These are phyloP conservation scores for Lipomyces yamanashiensis DNA, from an alignment of 805 yeast species.

Conservation along the genomic window DNA sequence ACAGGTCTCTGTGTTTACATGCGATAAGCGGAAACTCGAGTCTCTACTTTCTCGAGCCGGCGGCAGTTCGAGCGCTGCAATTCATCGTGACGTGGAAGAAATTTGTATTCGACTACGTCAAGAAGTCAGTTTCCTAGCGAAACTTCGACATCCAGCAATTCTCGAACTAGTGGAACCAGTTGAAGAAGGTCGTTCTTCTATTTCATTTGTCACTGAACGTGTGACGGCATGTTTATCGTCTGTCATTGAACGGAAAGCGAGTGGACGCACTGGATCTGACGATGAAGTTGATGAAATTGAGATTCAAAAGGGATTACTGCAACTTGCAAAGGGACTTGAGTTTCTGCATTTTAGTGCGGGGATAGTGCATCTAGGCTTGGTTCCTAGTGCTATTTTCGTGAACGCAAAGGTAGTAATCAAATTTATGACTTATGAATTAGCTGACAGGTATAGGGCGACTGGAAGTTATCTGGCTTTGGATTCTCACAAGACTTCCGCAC, in stretches of 20 bases:
- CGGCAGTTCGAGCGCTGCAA: constrained; percentile 55
- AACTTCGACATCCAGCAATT: constrained; percentile 87
- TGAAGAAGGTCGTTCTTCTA: constrained; percentile 79
- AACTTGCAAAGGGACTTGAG: constrained; percentile 74
- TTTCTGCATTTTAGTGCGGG: constrained; percentile 81
- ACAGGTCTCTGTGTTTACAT: constrained; percentile 79
- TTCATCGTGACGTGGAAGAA: constrained; percentile 59
- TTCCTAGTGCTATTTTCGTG: constrained; percentile 76
- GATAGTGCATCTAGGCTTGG: constrained; percentile 74
- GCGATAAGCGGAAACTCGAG: constrained; percentile 80
- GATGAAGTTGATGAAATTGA: constrained; percentile 59
- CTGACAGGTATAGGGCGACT: constrained; percentile 67
- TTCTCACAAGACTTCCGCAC: constrained; percentile 51
- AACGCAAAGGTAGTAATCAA: constrained; percentile 52
- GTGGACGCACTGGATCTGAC: constrained; percentile 41
- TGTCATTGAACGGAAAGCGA: constrained; percentile 45
- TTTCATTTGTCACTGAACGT: constrained; percentile 84
- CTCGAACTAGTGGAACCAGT: constrained; percentile 83
- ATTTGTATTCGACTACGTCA: constrained; percentile 64
- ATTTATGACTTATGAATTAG: not conserved
- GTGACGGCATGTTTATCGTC: constrained; percentile 62
- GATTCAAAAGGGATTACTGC: constrained; percentile 76
- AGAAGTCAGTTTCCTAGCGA: constrained; percentile 74
- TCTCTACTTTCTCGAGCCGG: constrained; percentile 57
- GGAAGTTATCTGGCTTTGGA: constrained; percentile 87